Base-by-base conservation (phyloP, 2,329 filamentous ascomycete species). In the Fusarium mexicanum region DNA sequence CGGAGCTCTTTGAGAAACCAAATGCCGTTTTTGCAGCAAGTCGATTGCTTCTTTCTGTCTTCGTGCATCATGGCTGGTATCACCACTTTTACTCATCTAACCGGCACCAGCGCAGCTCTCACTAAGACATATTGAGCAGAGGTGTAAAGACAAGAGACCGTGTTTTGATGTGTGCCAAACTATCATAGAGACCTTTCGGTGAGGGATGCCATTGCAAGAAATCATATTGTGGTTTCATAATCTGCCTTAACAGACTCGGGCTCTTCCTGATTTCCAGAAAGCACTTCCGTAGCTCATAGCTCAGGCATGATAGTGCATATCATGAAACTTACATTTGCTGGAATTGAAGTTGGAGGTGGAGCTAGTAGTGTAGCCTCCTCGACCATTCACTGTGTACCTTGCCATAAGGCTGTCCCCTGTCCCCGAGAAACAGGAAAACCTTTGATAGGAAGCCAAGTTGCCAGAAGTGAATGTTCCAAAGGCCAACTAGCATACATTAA, bases 171-270 rank as follows among this genome's bases (percentile, higher is more conserved):
- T 24, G n/a, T 3, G 3, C 5, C 7, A 18, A 5, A 26, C 16
- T 26, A 26, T 26, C 2, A 1, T 13, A 24, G 17, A 18, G n/a
- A 24, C 43, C 13, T 6, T 43, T n/a, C 2, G 4, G 10, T n/a
- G 8, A 14, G 2, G n/a, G 3, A 10, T n/a, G 8, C 10, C 8
- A n/a, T 41, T 41, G 13, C 4, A 13, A 43, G 22, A 11, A 43
- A 43, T 5, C 6, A 24, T 17, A n/a, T 24, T 43, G 6, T 24
- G 20, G 18, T 26, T 17, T 46, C 43, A 8, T 7, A 1, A 26
- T 12, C n/a, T 13, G 17, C 16, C 1, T 20, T 13, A 1, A 26
- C 5, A 0, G 17, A 20, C 24, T 20, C 8, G 0, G 5, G 12
- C 0, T 20, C 4, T 47, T 20, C 46, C 6, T 48, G 16, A 0